Percentiles rank a stretch among this genome's conserved stretches.
phyloP scores from a whole-genome alignment of 2,329 filamentous ascomycete genomes.

The Fusarium odoratissimum region DNA sequence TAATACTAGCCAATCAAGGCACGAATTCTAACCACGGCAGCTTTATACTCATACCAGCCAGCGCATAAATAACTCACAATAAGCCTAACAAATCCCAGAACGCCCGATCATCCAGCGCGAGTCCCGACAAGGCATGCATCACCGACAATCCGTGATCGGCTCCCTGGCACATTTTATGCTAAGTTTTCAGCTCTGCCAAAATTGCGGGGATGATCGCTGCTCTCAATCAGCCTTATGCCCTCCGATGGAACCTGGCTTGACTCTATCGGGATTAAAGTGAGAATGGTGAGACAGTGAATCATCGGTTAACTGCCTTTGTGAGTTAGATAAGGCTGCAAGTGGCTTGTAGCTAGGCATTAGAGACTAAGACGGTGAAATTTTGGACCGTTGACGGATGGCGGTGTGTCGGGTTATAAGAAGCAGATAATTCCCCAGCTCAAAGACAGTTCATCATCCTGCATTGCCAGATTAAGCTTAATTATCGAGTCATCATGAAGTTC shows the following conservation, averaged over 20 bases:
- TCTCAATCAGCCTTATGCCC: constrained; percentile 19
- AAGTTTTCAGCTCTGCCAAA: constrained; percentile 17
- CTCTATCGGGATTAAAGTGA: background rate
- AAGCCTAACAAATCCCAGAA: background rate
- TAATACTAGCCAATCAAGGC: fast-evolving
- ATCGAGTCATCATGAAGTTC: no score
- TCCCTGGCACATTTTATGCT: background rate
- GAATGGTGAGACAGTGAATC: background rate
- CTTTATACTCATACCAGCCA: background rate
- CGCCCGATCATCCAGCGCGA: background rate
- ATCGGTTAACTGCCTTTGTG: background rate
- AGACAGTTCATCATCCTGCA: background rate
- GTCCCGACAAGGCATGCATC: background rate
- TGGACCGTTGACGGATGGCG: background rate
- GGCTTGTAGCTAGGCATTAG: background rate
- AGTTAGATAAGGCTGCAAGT: background rate
- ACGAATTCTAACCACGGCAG: background rate
- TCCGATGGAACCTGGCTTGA: background rate
- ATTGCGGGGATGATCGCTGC: background rate
- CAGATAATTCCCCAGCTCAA: fast-evolving
- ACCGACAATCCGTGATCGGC: constrained; percentile 6
- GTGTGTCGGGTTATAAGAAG: constrained; percentile 9
- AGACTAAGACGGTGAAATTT: constrained; percentile 9
- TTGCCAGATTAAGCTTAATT: background rate
- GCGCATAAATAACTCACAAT: background rate